A percentile compares a stretch with the other conserved stretches of the same genome.
phyloP scores from a whole-genome alignment of 805 yeast genomes.

The Myxozyma melibiosi region DNA sequence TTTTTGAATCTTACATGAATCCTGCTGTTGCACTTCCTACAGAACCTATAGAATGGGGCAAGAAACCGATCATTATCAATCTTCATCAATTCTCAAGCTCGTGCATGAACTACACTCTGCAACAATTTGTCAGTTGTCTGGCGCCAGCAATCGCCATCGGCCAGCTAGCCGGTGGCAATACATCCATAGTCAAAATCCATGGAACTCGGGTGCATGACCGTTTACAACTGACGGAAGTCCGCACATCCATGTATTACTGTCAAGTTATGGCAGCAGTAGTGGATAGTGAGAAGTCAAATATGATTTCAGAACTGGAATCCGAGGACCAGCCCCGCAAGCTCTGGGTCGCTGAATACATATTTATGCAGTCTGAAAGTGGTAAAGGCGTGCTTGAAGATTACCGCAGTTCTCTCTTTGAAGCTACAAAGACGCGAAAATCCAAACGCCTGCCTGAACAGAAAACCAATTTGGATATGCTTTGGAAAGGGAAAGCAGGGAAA shows the following conservation, averaged over 20 bases:
- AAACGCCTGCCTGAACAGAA: too few relatives aligned
- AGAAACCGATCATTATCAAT: background rate
- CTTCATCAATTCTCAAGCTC: background rate
- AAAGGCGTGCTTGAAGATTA: background rate
- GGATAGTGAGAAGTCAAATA: background rate
- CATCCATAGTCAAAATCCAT: background rate
- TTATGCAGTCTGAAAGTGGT: background rate
- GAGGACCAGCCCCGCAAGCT: background rate
- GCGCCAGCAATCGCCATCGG: conserved; percentile 7
- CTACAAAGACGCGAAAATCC: too few relatives aligned
- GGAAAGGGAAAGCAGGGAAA: too few relatives aligned
- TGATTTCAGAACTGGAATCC: background rate
- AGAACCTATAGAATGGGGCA: conserved; percentile 5
- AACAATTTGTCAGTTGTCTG: background rate
- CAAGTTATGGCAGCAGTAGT: background rate
- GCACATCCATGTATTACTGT: background rate
- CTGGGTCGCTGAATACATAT: conserved; percentile 3
- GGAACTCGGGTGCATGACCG: conserved; percentile 1
- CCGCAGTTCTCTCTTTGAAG: background rate
- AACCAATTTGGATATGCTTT: too few relatives aligned
- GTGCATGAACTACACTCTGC: background rate
- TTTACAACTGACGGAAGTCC: background rate
- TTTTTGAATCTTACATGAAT: conserved; percentile 18
- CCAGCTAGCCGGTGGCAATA: conserved; percentile 1
- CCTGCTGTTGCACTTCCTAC: conserved; percentile 19